Conservation (phyloP, 1,139 yeast species). For the Yamadazyma buinensis region DNA sequence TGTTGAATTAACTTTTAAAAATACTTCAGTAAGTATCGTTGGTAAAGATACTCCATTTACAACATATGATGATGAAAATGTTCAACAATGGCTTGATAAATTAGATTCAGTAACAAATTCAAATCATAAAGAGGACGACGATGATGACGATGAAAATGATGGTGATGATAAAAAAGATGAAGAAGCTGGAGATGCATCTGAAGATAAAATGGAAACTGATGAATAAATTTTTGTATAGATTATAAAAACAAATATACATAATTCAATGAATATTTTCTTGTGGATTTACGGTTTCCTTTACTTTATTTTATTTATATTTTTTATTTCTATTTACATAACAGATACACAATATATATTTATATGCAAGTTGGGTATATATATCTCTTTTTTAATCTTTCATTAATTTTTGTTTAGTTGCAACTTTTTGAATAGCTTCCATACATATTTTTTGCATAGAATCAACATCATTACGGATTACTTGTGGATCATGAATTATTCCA, state of each 20-base stretch:
- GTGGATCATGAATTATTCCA: slow-evolving; percentile 31
- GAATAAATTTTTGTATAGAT: slow-evolving; percentile 17
- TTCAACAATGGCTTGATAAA: slow-evolving; percentile 72
- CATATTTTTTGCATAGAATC: slow-evolving; percentile 50
- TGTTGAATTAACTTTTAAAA: slow-evolving; percentile 77
- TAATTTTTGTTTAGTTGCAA: slow-evolving; percentile 42
- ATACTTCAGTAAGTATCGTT: slow-evolving; percentile 88
- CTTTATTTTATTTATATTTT: slow-evolving; percentile 2
- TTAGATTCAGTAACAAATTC: slow-evolving; percentile 58
- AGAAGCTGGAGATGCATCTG: slow-evolving; percentile 22
- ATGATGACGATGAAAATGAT: slow-evolving; percentile 15
- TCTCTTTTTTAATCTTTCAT: slow-evolving; percentile 5
- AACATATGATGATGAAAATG: slow-evolving; percentile 81
- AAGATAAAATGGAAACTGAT: slow-evolving; percentile 57
- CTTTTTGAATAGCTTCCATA: slow-evolving; percentile 49
- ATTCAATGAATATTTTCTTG: too few species aligned
- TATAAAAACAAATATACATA: too few species aligned
- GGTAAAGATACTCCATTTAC: slow-evolving; percentile 76
- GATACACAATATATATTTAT: too few species aligned
- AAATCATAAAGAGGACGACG: slow-evolving; percentile 43
- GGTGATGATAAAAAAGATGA: slow-evolving; percentile 27
- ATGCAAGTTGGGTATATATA: too few species aligned
- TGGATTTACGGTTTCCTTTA: slow-evolving; percentile 3
- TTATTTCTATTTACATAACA: too few species aligned
- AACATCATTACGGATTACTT: slow-evolving; percentile 38